Percentiles rank a stretch among this genome's conserved stretches.
These are phyloP conservation scores for Gyrodon lividus DNA, from an alignment of 768 basidiomycete genomes.

Conservation along the genomic window DNA sequence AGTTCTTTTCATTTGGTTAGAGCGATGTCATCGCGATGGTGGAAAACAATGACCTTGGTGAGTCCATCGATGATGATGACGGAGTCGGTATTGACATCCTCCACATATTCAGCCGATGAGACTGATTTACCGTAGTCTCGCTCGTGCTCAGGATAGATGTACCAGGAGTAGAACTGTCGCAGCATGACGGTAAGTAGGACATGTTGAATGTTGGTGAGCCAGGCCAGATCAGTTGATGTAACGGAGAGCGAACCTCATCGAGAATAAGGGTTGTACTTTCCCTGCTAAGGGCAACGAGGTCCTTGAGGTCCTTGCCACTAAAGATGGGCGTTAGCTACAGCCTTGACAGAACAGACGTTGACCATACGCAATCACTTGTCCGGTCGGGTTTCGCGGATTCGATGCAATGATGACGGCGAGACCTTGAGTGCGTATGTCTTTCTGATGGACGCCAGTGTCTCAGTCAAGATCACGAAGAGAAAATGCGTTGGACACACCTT, in stretches of 20 bases:
- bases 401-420: slow-evolving; percentile 83
- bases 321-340: slow-evolving; percentile 7
- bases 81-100: slow-evolving; percentile 85
- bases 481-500: slow-evolving; percentile 42
- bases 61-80: slow-evolving; percentile 88
- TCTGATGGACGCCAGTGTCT: slow-evolving; percentile 36
- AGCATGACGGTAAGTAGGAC: neutral
- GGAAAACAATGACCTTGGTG: slow-evolving; percentile 61
- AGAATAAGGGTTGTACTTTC: slow-evolving; percentile 83
- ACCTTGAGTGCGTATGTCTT: slow-evolving; percentile 81
- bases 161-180: slow-evolving; percentile 91
- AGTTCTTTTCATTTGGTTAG: slow-evolving; percentile 57
- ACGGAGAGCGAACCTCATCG: slow-evolving; percentile 61
- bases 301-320: slow-evolving; percentile 77
- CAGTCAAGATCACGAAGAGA: slow-evolving; percentile 1
- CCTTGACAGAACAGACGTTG: neutral
- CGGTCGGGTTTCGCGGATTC: slow-evolving; percentile 96
- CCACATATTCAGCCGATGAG: slow-evolving; percentile 79
- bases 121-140: slow-evolving; percentile 74
- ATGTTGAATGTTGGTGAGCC: neutral
- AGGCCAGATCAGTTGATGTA: neutral
- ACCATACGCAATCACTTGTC: slow-evolving; percentile 73
- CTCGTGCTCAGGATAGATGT: slow-evolving; percentile 81
- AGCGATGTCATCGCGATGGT: neutral
- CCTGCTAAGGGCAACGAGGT: slow-evolving; percentile 69